Base-by-base conservation (phyloP, 2,329 filamentous ascomycete genomes). In the Shiraia bambusicola region DNA sequence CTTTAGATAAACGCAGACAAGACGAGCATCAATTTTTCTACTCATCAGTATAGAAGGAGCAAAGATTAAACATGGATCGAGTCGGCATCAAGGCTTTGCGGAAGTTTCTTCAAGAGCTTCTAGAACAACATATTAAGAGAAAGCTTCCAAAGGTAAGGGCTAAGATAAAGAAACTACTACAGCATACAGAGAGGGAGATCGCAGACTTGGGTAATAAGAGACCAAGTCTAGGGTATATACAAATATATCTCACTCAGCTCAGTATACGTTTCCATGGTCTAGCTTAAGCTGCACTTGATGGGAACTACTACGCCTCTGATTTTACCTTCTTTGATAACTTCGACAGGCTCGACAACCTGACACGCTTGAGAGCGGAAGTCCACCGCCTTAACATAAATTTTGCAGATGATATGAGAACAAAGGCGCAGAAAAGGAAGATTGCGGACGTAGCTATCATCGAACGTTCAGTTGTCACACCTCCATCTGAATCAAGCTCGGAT, bases 291-390 rank as follows among this genome's bases (percentile, higher is more conserved):
- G 72, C 76, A 0, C 55, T 76, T 0, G 69, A 77, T 14, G 79
- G 79, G 0, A 69, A 63, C 0, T 82, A 81, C 47, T 19, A 14
- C 25, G 36, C 27, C 7, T n/a, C 8, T 12, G 69, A 62, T 4
- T 59, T 76, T 44, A 16, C 49, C 0, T 82, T 81, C 56, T 82
- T 82, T 44, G 65, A n/a, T n/a, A n/a, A n/a, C n/a, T n/a, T n/a
- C n/a, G 33, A 3, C 11, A 22, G 3, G 17, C 9, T 15, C 17
- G 3, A 5, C 12, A 24, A 3, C n/a, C 16, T 10, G 12, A 17
- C 31, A 22, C 28, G 19, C 14, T 5, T 41, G n/a, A 12, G 37
- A 15, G 34, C 31, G 10, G 12, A 67, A 14, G 54, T 61, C 3
- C 66, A 70, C 27, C 30, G 59, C n/a, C 52, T 71, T 28, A 56